A percentile compares a stretch with the other conserved stretches of the same genome.
Conservation (phyloP, 2,329 filamentous ascomycete genomes). For the Colletotrichum cereale region DNA sequence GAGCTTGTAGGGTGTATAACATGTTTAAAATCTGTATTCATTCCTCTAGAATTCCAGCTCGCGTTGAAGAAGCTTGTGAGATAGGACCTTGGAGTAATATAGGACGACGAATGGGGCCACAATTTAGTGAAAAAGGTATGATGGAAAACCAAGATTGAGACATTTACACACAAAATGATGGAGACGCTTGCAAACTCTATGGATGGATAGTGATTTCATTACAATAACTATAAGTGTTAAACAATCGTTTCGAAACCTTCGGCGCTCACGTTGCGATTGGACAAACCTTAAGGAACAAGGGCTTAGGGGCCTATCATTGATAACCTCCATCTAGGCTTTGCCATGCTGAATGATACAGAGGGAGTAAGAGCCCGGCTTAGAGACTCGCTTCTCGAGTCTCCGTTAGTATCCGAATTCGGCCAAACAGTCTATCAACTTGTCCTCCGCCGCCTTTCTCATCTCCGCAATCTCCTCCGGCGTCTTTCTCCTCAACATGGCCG, state of each 20-base stretch:
- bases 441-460: slow-evolving; percentile 7
- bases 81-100: neutral
- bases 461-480: slow-evolving; percentile 16
- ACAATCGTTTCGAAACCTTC: neutral
- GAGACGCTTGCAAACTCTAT: too few relatives aligned
- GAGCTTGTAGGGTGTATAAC: neutral
- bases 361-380: too few relatives aligned
- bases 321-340: too few relatives aligned
- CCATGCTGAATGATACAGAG: neutral
- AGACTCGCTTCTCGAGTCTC: neutral
- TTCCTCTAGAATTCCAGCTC: neutral
- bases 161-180: too few relatives aligned
- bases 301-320: neutral
- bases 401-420: neutral
- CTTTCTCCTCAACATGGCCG: slow-evolving; percentile 17
- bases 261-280: neutral
- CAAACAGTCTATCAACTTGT: slow-evolving; percentile 9
- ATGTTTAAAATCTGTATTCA: neutral
- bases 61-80: neutral
- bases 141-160: too few relatives aligned
- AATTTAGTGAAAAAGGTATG: neutral
- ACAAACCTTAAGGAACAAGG: neutral
- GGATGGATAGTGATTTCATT: too few relatives aligned
- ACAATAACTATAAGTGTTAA: too few relatives aligned
- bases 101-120: neutral